Evolutionary conservation across 2,329 filamentous ascomycete species (phyloP).

Genomic region (Lecanoromycetidae sp.): DNA sequence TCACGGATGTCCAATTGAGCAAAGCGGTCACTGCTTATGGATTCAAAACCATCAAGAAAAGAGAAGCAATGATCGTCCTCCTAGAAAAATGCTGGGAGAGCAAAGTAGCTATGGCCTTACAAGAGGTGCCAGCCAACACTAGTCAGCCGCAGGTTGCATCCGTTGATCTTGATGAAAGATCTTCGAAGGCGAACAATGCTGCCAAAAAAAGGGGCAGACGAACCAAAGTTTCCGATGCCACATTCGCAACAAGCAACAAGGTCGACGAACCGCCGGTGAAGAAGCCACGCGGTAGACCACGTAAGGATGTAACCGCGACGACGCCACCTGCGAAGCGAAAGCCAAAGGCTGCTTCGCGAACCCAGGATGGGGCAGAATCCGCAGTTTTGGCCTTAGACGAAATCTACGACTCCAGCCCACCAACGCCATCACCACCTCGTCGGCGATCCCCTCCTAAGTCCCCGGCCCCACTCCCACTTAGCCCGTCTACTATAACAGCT

Average conservation of each 20-base stretch:
- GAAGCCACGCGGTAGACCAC: conserved; percentile 22
- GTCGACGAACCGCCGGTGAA: conserved; percentile 11
- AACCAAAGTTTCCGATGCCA: background rate
- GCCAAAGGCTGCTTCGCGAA: background rate
- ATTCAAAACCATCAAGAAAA: conserved; percentile 59
- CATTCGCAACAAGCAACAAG: background rate
- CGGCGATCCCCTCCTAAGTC: conserved; percentile 21
- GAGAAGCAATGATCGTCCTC: conserved; percentile 57
- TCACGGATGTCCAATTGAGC: conserved; percentile 51
- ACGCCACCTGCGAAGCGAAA: conserved; percentile 1
- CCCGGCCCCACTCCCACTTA: conserved; percentile 4
- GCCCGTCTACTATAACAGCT: background rate
- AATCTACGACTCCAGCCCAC: conserved; percentile 17
- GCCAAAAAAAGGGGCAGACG: conserved; percentile 12
- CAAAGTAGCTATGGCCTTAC: conserved; percentile 31
- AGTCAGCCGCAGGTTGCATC: conserved; percentile 4
- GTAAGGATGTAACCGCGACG: conserved; percentile 18
- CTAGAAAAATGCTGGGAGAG: conserved; percentile 60
- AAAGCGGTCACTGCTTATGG: conserved; percentile 53
- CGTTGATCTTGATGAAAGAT: background rate
- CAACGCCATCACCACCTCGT: conserved; percentile 15
- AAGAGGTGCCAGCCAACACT: conserved; percentile 9
- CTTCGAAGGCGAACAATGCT: background rate
- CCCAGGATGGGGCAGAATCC: background rate
- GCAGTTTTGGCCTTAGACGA: background rate